Evolutionary conservation across 805 yeast genomes (phyloP), one percentile per base, ranked within the genome.

Genomic region (Yamadazyma insecticola): DNA sequence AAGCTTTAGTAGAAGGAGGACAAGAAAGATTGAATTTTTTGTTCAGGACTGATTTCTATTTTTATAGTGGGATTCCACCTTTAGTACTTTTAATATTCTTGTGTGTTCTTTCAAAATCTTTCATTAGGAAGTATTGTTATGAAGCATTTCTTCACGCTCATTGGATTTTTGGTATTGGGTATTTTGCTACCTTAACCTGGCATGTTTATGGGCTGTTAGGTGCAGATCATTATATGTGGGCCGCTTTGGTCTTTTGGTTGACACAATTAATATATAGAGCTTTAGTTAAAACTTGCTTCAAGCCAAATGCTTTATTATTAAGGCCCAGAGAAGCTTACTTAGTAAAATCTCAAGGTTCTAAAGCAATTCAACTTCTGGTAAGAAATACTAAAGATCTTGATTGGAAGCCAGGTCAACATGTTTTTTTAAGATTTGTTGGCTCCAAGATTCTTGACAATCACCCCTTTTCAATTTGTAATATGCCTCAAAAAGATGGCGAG

Each of bases 371-470:
- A 42, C 57, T 68, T 19, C 56, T 64, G 29, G 49, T 75, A 3
- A 32, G 42, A 4, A 56, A 57, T 19, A 38, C 53, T n/a, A 47
- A 47, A 12, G n/a, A n/a, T n/a, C 49, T 69, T 24, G 36, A 40
- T 8, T 74, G 79, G 79, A 43, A 27, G 11, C 71, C 79, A 1
- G 80, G 81, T 15, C 81, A 75, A 37, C 81, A 75, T 49, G 53
- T 73, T 4, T 72, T 57, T 40, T 48, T 75, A 13, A 58, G 78
- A 42, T 69, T 71, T 35, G 53, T 56, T 2, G n/a, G n/a, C n/a
- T 39, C 58, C 11, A 54, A 63, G 23, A 51, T 72, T 14, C 41
- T 72, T 13, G 77, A 74, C 37, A 72, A 66, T 39, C 81, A 75
- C 50, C 81, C 81, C 9, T 75, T 75, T 44, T 72, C 79, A 1